Evolutionary conservation across 2,329 filamentous ascomycete species (phyloP), one percentile per base, ranked within the genome.

Genomic region (Aspergillus sp.): DNA sequence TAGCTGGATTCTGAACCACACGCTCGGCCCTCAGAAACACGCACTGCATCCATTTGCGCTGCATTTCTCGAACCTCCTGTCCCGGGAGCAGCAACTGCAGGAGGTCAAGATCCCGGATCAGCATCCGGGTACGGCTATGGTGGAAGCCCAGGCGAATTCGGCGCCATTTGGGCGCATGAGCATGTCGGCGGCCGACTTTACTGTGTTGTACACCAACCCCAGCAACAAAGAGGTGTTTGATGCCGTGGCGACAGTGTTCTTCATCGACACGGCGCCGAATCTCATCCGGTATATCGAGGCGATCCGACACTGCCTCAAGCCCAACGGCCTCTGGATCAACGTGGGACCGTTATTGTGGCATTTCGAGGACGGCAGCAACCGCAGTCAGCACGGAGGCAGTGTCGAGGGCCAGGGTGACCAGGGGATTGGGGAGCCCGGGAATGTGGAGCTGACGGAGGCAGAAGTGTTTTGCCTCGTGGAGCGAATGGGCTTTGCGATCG

Each of bases 241-340:
- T 70, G 92, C 89, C 1, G 91, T 98, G 2, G 88, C 91, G 0
- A 91, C 90, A 2, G 90, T 96, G 10, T 99, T 98, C 79, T 99
- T 99, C 80, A 89, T 99, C 60, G 96, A 99, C 74, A 99, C 95
- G 1, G 95, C 95, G 2, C 93, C 94, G 1, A 98, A 99, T 73
- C 75, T 97, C 32, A 89, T 98, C 57, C 86, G 90, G 2, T 99
- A 99, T 72, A 86, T 99, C 36, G 88, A 96, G 72, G 88, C 92
- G 1, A 90, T 98, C 57, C 81, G 80, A 44, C 85, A 90, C 71
- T 96, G 93, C 70, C 83, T 99, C 53, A 87, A 85, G 66, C 82
- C 86, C 0, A 90, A 90, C 25, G 95, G 95, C 0, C 70, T 96
- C 3, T 90, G 96, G 81, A 84, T 96, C 71, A 99, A 99, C 71